Evolutionary conservation across 306 rosid species (phyloP).

Genomic region (Pterocarpus macrocarpus): DNA sequence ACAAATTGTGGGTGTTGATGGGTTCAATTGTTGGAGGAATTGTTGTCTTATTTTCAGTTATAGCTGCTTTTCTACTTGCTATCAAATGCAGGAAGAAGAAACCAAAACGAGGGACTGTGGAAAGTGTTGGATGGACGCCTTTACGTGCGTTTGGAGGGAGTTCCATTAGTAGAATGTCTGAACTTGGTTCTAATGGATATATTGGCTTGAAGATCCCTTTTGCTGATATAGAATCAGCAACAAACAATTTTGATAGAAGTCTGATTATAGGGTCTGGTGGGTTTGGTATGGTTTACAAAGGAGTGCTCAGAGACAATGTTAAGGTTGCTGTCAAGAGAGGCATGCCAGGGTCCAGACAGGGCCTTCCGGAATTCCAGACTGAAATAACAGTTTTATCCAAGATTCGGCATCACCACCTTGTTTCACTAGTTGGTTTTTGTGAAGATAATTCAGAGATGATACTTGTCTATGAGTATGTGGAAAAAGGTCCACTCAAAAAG

Average conservation of each 20-base stretch:
- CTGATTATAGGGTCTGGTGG: conserved; percentile 93
- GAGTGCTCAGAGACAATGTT: conserved; percentile 71
- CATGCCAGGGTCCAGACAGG: conserved; percentile 96
- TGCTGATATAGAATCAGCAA: conserved; percentile 75
- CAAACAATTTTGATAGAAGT: conserved; percentile 80
- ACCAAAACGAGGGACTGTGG: conserved; percentile 61
- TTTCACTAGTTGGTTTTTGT: conserved; percentile 90
- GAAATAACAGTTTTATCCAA: conserved; percentile 86
- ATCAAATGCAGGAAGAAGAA: conserved; percentile 69
- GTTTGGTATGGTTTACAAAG: conserved; percentile 92
- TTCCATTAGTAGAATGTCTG: conserved; percentile 83
- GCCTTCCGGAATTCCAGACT: conserved; percentile 96
- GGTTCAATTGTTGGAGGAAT: conserved; percentile 75
- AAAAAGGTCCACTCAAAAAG: conserved; percentile 84
- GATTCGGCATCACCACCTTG: conserved; percentile 95
- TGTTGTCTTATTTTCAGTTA: conserved; percentile 51
- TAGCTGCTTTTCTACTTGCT: conserved; percentile 61
- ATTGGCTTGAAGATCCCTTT: conserved; percentile 81
- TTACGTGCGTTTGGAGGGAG: conserved; percentile 79
- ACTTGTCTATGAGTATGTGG: conserved; percentile 91
- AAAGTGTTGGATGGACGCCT: conserved; percentile 92
- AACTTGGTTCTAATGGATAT: conserved; percentile 83
- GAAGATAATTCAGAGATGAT: conserved; percentile 98
- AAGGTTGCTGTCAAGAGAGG: conserved; percentile 98
- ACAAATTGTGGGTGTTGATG: conserved; percentile 62